A percentile compares a stretch with the other conserved stretches of the same genome.
Evolutionary conservation across 208 protist genomes (phyloP).

Genomic region (Trypanosoma rangeli): DNA sequence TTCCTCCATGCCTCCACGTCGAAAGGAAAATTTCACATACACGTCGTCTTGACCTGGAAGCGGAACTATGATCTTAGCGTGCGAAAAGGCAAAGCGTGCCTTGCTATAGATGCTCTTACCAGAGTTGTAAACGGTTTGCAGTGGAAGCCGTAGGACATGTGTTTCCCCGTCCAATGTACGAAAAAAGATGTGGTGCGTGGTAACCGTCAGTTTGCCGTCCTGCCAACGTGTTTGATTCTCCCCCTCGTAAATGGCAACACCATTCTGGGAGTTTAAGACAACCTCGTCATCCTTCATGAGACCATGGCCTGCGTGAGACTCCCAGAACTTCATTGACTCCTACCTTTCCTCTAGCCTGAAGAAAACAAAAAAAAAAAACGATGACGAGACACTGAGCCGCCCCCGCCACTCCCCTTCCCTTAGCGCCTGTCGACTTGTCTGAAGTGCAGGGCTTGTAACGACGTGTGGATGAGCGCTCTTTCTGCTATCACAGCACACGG

Average conservation of each 20-base stretch:
- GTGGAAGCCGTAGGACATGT: slow-evolving; percentile 41
- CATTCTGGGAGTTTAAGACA: slow-evolving; percentile 41
- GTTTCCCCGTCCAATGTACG: slow-evolving; percentile 15
- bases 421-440: neutral
- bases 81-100: slow-evolving; percentile 43
- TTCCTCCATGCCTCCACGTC: slow-evolving; percentile 44
- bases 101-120: slow-evolving; percentile 33
- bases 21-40: slow-evolving; percentile 61
- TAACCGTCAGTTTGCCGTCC: slow-evolving; percentile 63
- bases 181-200: slow-evolving; percentile 69
- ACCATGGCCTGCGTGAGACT: slow-evolving; percentile 24
- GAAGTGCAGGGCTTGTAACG: neutral
- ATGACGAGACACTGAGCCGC: neutral
- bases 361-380: neutral
- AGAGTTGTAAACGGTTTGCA: slow-evolving; percentile 42
- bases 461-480: neutral
- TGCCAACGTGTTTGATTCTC: slow-evolving; percentile 51
- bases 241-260: slow-evolving; percentile 56
- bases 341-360: neutral
- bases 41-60: slow-evolving; percentile 33
- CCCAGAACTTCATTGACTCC: slow-evolving; percentile 55
- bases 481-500: neutral
- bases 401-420: no score
- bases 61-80: slow-evolving; percentile 63
- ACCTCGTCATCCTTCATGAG: slow-evolving; percentile 49